Conservation (phyloP, 148 eudicot species). For the Camellia granthamiana region DNA sequence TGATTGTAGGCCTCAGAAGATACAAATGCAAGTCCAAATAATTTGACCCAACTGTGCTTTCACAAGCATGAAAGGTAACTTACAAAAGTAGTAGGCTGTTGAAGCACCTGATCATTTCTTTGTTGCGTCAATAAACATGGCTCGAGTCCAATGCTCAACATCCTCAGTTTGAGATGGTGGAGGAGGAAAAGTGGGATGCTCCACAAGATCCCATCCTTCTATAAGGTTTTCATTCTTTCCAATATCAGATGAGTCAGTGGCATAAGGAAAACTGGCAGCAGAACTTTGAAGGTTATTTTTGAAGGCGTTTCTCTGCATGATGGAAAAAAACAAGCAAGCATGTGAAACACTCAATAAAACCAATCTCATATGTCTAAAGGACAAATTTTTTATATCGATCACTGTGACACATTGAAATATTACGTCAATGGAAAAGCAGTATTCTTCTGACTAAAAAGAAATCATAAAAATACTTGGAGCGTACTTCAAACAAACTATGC, state of each 20-base stretch:
- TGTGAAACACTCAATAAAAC: not conserved
- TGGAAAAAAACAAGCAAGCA: not conserved
- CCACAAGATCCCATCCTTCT: slow-evolving; percentile 95
- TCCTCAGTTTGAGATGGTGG: slow-evolving; percentile 94
- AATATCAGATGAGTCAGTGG: slow-evolving; percentile 42
- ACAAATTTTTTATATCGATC: too few relatives aligned
- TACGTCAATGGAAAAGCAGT: too few relatives aligned
- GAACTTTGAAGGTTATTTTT: slow-evolving; percentile 49
- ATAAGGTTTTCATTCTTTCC: slow-evolving; percentile 65
- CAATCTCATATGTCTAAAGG: not conserved
- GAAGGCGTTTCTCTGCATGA: slow-evolving; percentile 60
- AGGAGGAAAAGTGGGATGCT: slow-evolving; percentile 80
- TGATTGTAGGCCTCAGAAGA: too few relatives aligned
- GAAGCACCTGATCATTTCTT: slow-evolving; percentile 41
- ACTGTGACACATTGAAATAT: too few relatives aligned
- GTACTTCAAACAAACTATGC: not conserved
- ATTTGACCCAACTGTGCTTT: not conserved
- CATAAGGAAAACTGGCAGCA: slow-evolving; percentile 56
- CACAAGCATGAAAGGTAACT: slow-evolving; percentile 7
- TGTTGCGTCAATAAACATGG: slow-evolving; percentile 96
- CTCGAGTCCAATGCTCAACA: slow-evolving; percentile 97
- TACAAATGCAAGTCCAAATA: not conserved
- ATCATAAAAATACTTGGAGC: not conserved
- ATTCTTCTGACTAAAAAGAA: too few relatives aligned
- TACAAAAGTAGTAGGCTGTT: not conserved